phyloP scores from a whole-genome alignment of 1,284 basidiomycete species.

The Apiotrichum mycotoxinovorans region DNA sequence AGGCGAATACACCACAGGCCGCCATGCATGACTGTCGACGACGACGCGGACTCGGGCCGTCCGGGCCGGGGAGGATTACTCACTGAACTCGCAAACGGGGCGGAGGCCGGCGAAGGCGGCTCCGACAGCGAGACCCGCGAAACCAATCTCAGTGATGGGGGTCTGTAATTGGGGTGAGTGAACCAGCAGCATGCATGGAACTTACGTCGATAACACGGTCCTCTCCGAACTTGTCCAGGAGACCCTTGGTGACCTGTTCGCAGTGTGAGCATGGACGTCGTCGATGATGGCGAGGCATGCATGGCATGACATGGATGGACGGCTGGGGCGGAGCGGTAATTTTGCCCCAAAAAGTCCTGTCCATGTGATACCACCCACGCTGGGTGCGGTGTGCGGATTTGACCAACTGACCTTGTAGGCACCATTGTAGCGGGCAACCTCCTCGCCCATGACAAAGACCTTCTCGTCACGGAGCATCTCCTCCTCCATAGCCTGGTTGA shows the following conservation, averaged over 20 bases:
- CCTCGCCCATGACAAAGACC: slow-evolving; percentile 95
- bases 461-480: slow-evolving; percentile 96
- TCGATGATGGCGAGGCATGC: neutral
- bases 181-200: slow-evolving; percentile 1
- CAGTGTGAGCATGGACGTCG: neutral
- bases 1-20: too few species aligned
- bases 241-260: slow-evolving; percentile 84
- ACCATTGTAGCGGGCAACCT: slow-evolving; percentile 98
- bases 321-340: neutral
- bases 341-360: neutral
- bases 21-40: neutral
- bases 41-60: neutral
- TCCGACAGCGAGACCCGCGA: slow-evolving; percentile 93
- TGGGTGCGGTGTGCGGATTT: neutral
- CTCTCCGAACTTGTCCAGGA: slow-evolving; percentile 99
- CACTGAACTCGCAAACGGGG: slow-evolving; percentile 96
- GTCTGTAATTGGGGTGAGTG: slow-evolving; percentile 54
- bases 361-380: neutral
- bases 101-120: slow-evolving; percentile 89
- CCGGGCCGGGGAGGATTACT: slow-evolving; percentile 17
- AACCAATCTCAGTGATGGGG: slow-evolving; percentile 98
- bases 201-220: slow-evolving; percentile 86
- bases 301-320: neutral
- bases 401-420: slow-evolving; percentile 82
- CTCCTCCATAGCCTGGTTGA: slow-evolving; percentile 98